These are phyloP conservation scores for Nitzschia sp. DNA, from an alignment of 108 stramenopile species.

Conservation along the genomic window DNA sequence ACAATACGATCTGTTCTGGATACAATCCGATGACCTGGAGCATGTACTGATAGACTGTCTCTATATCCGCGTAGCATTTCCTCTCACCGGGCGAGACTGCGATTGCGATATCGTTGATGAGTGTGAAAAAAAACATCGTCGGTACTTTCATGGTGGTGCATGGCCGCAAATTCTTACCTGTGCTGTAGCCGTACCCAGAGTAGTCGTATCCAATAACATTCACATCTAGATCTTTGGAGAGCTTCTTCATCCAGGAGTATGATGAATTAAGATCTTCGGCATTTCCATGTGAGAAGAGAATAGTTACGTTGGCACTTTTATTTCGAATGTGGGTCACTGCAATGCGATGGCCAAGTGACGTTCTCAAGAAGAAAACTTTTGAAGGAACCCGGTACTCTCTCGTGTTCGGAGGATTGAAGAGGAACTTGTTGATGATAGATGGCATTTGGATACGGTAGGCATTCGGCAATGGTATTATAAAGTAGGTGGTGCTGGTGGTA, in stretches of 20 bases:
- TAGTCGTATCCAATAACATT: not conserved
- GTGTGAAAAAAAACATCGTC: not conserved
- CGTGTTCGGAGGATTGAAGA: not conserved
- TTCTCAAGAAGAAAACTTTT: not conserved
- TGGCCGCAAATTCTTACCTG: not conserved
- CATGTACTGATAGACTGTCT: conserved; percentile 89
- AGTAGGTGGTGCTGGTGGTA: too few species aligned
- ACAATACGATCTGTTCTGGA: conserved; percentile 87
- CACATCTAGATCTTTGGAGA: not conserved
- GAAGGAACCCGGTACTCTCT: not conserved
- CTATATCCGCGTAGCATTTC: conserved; percentile 87
- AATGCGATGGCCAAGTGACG: conserved; percentile 31
- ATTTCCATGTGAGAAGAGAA: conserved; percentile 89
- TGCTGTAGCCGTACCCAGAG: not conserved
- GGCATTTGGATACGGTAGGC: too few species aligned
- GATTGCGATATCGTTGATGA: not conserved
- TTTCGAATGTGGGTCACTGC: conserved; percentile 78
- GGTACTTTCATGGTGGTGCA: not conserved
- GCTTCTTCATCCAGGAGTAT: not conserved
- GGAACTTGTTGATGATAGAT: not conserved
- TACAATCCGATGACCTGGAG: conserved; percentile 52
- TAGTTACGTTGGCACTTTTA: conserved; percentile 66
- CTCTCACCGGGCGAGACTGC: conserved; percentile 37
- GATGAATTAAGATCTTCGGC: conserved; percentile 85
- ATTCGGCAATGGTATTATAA: too few species aligned